Evolutionary conservation across 2,329 filamentous ascomycete species (phyloP), one percentile per base, ranked within the genome.

Genomic region (Scortechinia acanthostroma): DNA sequence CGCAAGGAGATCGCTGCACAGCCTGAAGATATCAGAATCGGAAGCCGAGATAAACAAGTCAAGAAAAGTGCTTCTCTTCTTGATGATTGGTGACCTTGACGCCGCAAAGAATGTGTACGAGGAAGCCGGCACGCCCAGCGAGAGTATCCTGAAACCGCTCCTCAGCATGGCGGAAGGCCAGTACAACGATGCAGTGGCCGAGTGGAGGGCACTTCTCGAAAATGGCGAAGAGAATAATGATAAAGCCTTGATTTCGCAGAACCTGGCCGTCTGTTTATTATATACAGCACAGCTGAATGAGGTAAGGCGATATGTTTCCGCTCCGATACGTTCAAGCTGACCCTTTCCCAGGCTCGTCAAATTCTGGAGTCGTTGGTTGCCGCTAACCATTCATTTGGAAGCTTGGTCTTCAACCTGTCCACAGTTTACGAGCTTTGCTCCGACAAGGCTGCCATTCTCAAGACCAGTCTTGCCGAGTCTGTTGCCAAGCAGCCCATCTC

Each of bases 401-500:
- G 35, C 17, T 19, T 40, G 10, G 20, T 40, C 6, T 40, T 40
- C 35, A 40, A 40, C 35, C 6, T 40, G 10, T 40, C 35, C 6
- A 40, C 35, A 10, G 35, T 40, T 40, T 40, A 40, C 35, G 35
- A 40, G 35, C 35, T 40, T 19, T 40, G 35, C 20, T 40, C 17
- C 20, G 35, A 40, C 17, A 40, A 40, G 6, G 6, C 35, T 6
- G 35, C 6, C 6, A 13, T 15, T 15, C 6, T 40, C 13, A 40
- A 40, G 35, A 17, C 10, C 13, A 6, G 17, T 13, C 35, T 40
- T 13, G 35, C 17, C 6, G 35, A 13, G 6, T 6, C 35, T 40
- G 17, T 40, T 19, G 35, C 35, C 6, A 6, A 10, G 10, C 35
- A 19, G 20, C 35, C 35, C 13, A 19, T 19, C 20, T 40, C 35